These are phyloP conservation scores for Chaetomium fimeti DNA, from an alignment of 495 filamentous ascomycete species.

Conservation along the genomic window DNA sequence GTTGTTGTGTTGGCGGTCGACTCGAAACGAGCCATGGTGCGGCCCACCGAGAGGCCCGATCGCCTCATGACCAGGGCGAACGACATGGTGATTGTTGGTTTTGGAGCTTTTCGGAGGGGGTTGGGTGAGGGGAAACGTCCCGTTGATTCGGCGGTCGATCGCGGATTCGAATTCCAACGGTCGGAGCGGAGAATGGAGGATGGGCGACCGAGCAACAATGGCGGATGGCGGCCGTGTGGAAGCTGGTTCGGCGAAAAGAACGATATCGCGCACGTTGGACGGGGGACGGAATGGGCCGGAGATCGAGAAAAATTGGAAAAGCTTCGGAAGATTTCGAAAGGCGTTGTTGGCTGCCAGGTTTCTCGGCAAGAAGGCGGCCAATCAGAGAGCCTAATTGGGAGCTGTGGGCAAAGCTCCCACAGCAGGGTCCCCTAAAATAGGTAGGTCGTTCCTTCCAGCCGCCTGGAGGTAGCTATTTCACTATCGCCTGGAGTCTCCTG, in stretches of 20 bases:
- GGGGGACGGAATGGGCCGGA: slow-evolving; percentile 14
- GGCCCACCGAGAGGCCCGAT: slow-evolving; percentile 42
- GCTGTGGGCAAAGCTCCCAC: slow-evolving; percentile 20
- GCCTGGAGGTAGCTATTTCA: background rate
- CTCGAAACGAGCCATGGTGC: slow-evolving; percentile 51
- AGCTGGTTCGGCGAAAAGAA: slow-evolving; percentile 22
- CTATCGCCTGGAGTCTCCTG: too few relatives aligned
- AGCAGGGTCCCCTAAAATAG: background rate
- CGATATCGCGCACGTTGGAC: slow-evolving; percentile 33
- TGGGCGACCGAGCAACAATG: slow-evolving; percentile 9
- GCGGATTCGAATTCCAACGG: slow-evolving; percentile 15
- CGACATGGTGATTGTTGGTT: slow-evolving; percentile 25
- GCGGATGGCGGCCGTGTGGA: slow-evolving; percentile 19
- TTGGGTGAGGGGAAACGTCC: background rate
- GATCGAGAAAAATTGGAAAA: slow-evolving; percentile 36
- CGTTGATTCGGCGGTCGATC: slow-evolving; percentile 1
- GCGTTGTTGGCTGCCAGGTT: slow-evolving; percentile 26
- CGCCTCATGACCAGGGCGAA: slow-evolving; percentile 36
- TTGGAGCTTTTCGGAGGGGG: background rate
- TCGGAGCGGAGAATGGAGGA: slow-evolving; percentile 12
- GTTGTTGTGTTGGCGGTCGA: slow-evolving; percentile 34
- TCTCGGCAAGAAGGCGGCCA: slow-evolving; percentile 31
- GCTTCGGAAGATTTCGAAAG: slow-evolving; percentile 42
- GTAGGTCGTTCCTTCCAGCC: background rate
- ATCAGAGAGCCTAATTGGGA: slow-evolving; percentile 33